Evolutionary conservation across 345 rosid genomes (phyloP).

Genomic region (Moringa oleifera): DNA sequence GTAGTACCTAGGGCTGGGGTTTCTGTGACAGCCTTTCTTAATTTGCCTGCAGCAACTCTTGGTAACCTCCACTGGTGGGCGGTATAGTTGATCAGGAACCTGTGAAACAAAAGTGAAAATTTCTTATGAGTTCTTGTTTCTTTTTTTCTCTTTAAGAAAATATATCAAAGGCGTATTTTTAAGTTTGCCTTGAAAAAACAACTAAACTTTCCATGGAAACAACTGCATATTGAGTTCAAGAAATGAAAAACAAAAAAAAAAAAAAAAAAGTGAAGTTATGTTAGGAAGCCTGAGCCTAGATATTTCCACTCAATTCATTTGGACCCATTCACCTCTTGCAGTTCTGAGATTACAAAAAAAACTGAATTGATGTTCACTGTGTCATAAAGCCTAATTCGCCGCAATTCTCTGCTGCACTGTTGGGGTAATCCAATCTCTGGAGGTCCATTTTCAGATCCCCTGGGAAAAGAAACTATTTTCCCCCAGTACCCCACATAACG

Average conservation of each 20-base stretch:
- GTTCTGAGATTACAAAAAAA: constrained; percentile 83
- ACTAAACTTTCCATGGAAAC: background rate
- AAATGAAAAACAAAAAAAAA: constrained; percentile 1
- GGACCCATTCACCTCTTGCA: constrained; percentile 53
- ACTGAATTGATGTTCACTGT: constrained; percentile 49
- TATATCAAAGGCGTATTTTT: background rate
- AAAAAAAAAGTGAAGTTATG: background rate
- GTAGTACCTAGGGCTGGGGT: constrained; percentile 54
- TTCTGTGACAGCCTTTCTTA: constrained; percentile 52
- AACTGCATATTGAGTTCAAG: background rate
- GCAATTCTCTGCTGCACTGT: constrained; percentile 57
- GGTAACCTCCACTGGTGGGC: constrained; percentile 61
- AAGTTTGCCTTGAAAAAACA: background rate
- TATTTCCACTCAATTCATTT: background rate
- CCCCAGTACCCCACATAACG: constrained; percentile 87
- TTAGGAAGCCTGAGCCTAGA: background rate
- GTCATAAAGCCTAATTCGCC: constrained; percentile 80
- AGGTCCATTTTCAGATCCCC: constrained; percentile 33
- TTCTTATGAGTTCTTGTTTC: background rate
- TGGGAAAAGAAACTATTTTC: constrained; percentile 37
- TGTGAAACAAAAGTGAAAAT: constrained; percentile 13
- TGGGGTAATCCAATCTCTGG: constrained; percentile 56
- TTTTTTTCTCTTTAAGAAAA: no score
- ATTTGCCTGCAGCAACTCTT: constrained; percentile 67
- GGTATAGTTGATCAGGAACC: constrained; percentile 60